A percentile compares a stretch with the other conserved stretches of the same genome.
phyloP scores from a whole-genome alignment of 2,329 filamentous ascomycete species.

The Venturia carpophila region DNA sequence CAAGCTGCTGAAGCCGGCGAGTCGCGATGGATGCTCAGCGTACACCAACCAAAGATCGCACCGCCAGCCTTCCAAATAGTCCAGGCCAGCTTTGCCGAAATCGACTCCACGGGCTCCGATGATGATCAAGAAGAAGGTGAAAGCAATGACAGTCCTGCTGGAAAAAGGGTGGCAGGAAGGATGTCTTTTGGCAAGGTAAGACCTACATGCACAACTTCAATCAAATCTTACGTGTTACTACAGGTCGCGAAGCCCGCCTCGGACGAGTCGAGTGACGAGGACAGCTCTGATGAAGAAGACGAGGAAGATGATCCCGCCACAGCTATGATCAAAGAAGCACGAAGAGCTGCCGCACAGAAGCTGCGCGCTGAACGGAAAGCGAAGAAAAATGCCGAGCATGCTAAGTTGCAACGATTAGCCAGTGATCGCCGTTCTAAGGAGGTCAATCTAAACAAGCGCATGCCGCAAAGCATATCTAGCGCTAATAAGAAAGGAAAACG shows the following conservation, averaged over 20 bases:
- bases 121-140: slow-evolving; percentile 28
- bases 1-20: slow-evolving; percentile 58
- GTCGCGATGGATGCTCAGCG: slow-evolving; percentile 66
- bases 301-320: slow-evolving; percentile 38
- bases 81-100: slow-evolving; percentile 50
- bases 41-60: slow-evolving; percentile 38
- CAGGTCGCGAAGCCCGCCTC: slow-evolving; percentile 22
- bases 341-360: slow-evolving; percentile 38
- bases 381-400: slow-evolving; percentile 43
- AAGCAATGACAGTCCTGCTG: slow-evolving; percentile 1
- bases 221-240: slow-evolving; percentile 30
- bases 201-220: slow-evolving; percentile 35
- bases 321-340: slow-evolving; percentile 39
- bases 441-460: slow-evolving; percentile 49
- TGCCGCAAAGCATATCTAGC: slow-evolving; percentile 44
- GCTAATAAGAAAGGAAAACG: not conserved
- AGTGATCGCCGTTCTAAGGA: slow-evolving; percentile 57
- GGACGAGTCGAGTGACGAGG: slow-evolving; percentile 28
- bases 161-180: slow-evolving; percentile 10
- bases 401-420: slow-evolving; percentile 45
- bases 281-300: slow-evolving; percentile 28
- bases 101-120: slow-evolving; percentile 35
- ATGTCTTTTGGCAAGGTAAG: slow-evolving; percentile 18
- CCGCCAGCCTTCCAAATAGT: slow-evolving; percentile 44
- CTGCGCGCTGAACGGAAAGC: slow-evolving; percentile 38